Base-by-base conservation (phyloP, 768 basidiomycete species). In the Asterophora lycoperdoides region DNA sequence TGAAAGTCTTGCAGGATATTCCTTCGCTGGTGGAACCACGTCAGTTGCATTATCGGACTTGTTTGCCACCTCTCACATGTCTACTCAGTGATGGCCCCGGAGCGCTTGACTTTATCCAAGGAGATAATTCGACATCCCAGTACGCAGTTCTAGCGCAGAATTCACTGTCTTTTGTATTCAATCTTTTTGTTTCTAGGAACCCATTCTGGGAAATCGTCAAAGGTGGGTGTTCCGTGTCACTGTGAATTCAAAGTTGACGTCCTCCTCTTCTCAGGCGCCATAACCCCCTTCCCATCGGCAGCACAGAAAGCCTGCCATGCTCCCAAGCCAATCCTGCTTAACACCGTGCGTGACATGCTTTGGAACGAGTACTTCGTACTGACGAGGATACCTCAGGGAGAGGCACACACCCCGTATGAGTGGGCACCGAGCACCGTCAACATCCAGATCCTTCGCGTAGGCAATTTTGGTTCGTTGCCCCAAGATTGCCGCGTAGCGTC, bases 191-290 rank as follows among this genome's bases (percentile, higher is more conserved):
- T 33, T 18, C 38, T 55, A 84, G 83, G 60, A 89, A 90, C 62
- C 83, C 84, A 4, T 86, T 90, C 62, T 89, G 88, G 86, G 76
- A 89, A 54, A 58, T 88, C 26, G 84, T 90, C 43, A 91, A 89
- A 68, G 79, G 80, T 77, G 41, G n/a, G 51, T 45, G 45, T n/a
- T 18, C 14, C 13, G 29, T 45, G 41, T 29, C 17, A 33, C 46
- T 14, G 4, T 34, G 36, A 23, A 37, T 6, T 42, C 18, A 11
- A 26, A 40, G 35, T 42, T 28, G 46, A 49, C 26, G 32, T 32
- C 28, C 37, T 48, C 30, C n/a, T 40, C 29, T 39, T 44, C 43
- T 52, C 50, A 81, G 80, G 78, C 60, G 77, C 73, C 6, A 61
- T 89, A 46, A 89, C 86, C 3, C 84, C 87, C 36, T n/a, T 60